Conservation (phyloP, 164 flowering plant species). For the Kingdonia uniflora region DNA sequence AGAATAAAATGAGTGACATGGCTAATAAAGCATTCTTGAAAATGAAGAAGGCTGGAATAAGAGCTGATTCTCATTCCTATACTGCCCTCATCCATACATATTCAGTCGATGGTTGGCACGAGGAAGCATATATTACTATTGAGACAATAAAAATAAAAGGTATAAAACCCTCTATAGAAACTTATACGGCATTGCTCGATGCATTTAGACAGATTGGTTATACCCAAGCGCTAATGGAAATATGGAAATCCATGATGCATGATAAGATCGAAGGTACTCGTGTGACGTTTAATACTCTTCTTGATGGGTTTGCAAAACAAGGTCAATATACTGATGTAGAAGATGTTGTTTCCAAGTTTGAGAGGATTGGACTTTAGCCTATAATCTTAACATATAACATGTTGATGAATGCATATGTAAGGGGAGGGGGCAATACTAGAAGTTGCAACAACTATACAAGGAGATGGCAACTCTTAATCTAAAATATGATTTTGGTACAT, state of each 20-base stretch:
- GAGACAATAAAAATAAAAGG: conserved; percentile 67
- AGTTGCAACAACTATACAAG: conserved; percentile 71
- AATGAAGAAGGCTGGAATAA: conserved; percentile 72
- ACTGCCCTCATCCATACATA: conserved; percentile 92
- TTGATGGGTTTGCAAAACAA: too few relatives aligned
- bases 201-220: conserved; percentile 88
- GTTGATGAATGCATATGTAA: too few relatives aligned
- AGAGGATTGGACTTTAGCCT: conserved; percentile 62
- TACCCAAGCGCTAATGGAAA: conserved; percentile 44
- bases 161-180: conserved; percentile 68
- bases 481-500: conserved; percentile 75
- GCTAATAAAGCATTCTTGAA: conserved; percentile 83
- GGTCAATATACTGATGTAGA: too few relatives aligned
- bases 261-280: conserved; percentile 63
- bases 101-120: conserved; percentile 75
- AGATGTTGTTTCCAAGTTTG: conserved; percentile 75
- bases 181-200: conserved; percentile 81
- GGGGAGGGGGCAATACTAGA: conserved; percentile 76
- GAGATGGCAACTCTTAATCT: conserved; percentile 71
- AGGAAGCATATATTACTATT: conserved; percentile 60
- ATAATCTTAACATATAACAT: too few relatives aligned
- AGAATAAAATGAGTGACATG: conserved; percentile 73
- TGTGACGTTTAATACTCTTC: too few relatives aligned
- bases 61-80: conserved; percentile 72
- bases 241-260: conserved; percentile 71